A percentile compares a stretch with the other conserved stretches of the same genome.
These are phyloP conservation scores for Syncephalastrum racemosum DNA, from an alignment of 371 early-diverging fungal genomes.

Conservation along the genomic window DNA sequence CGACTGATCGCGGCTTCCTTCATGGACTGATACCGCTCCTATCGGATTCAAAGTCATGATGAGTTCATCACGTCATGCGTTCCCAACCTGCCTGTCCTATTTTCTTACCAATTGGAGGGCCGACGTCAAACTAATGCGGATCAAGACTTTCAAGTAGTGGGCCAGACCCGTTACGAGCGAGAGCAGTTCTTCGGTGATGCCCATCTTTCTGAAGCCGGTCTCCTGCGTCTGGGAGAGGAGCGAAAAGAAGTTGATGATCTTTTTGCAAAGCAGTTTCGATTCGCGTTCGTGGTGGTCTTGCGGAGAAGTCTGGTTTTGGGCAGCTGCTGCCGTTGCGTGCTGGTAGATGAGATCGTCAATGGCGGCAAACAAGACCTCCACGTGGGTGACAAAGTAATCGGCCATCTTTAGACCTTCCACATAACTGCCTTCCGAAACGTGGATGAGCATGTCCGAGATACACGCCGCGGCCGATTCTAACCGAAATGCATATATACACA, in stretches of 20 bases:
- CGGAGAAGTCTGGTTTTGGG: slow-evolving; percentile 17
- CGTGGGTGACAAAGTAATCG: slow-evolving; percentile 88
- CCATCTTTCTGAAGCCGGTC: slow-evolving; percentile 61
- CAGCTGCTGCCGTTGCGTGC: slow-evolving; percentile 1
- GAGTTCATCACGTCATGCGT: neutral
- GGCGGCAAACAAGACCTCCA: slow-evolving; percentile 89
- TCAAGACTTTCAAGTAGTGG: slow-evolving; percentile 88
- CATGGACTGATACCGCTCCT: no score
- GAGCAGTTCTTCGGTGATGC: slow-evolving; percentile 87
- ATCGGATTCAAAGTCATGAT: no score
- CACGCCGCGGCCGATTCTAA: slow-evolving; percentile 93
- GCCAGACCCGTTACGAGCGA: slow-evolving; percentile 93
- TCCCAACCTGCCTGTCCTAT: neutral
- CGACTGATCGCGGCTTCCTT: slow-evolving; percentile 48
- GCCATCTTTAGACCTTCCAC: slow-evolving; percentile 88
- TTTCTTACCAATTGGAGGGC: slow-evolving; percentile 75
- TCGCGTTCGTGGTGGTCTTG: slow-evolving; percentile 80
- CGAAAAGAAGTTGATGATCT: slow-evolving; percentile 90
- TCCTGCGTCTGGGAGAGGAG: slow-evolving; percentile 82
- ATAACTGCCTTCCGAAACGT: slow-evolving; percentile 85
- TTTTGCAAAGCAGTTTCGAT: slow-evolving; percentile 89
- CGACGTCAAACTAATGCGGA: slow-evolving; percentile 87
- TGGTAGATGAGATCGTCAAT: slow-evolving; percentile 71
- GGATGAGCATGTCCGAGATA: slow-evolving; percentile 94
- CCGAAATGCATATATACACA: neutral